A percentile compares a stretch with the other conserved stretches of the same genome.
phyloP scores from a whole-genome alignment of 257 asterid species.

The Jacaranda copaia region DNA sequence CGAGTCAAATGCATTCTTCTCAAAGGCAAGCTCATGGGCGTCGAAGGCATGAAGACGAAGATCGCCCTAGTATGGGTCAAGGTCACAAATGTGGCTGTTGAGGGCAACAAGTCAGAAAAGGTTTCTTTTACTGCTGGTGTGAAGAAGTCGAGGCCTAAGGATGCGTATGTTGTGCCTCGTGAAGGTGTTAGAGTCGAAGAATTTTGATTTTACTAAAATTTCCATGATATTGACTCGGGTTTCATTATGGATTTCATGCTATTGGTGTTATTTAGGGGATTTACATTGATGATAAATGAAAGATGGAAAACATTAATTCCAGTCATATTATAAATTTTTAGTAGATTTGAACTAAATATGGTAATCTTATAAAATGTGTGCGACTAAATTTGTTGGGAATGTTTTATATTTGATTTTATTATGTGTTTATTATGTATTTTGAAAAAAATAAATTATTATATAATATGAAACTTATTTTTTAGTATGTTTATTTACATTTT shows the following conservation, averaged over 20 bases:
- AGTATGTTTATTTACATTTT: too few relatives aligned
- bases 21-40: constrained; percentile 73
- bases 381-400: too few relatives aligned
- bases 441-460: too few relatives aligned
- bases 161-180: constrained; percentile 62
- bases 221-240: background rate
- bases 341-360: too few relatives aligned
- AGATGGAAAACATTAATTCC: too few relatives aligned
- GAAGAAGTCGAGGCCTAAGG: constrained; percentile 73
- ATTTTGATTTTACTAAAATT: constrained; percentile 46
- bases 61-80: constrained; percentile 76
- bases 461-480: too few relatives aligned
- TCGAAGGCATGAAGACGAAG: constrained; percentile 88
- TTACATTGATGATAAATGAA: too few relatives aligned
- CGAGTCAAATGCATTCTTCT: constrained; percentile 74
- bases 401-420: too few relatives aligned
- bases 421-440: too few relatives aligned
- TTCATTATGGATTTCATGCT: background rate
- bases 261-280: too few relatives aligned
- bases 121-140: constrained; percentile 82
- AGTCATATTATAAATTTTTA: too few relatives aligned
- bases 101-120: constrained; percentile 72
- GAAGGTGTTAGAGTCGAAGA: constrained; percentile 67
- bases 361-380: too few relatives aligned
- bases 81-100: constrained; percentile 65